phyloP scores from a whole-genome alignment of 176 grass and related monocot genomes.

The Avena insularis region DNA sequence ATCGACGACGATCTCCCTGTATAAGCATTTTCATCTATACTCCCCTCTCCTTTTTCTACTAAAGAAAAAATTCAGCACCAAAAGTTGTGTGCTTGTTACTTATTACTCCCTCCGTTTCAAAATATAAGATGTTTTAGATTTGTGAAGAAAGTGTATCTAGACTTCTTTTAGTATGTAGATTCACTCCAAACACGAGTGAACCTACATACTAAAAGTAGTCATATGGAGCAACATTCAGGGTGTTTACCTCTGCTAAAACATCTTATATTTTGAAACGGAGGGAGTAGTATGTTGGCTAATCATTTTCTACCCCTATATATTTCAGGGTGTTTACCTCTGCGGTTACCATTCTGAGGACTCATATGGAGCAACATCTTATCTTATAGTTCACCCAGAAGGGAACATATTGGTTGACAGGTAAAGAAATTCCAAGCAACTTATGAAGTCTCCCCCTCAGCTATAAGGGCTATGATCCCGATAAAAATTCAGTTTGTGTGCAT shows the following conservation, averaged over 20 bases:
- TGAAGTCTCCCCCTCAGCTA: neutral
- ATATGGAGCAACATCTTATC: slow-evolving; percentile 84
- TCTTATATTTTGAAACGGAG: too few species aligned
- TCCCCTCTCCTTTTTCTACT: neutral
- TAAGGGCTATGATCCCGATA: neutral
- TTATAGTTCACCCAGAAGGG: slow-evolving; percentile 75
- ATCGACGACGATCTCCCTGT: slow-evolving; percentile 65
- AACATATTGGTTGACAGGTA: slow-evolving; percentile 94
- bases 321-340: slow-evolving; percentile 87
- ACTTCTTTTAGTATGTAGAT: too few species aligned
- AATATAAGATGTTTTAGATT: too few species aligned
- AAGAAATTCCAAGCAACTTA: neutral
- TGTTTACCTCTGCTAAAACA: too few species aligned
- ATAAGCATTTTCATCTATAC: neutral
- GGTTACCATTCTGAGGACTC: slow-evolving; percentile 78
- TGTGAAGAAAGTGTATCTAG: too few species aligned
- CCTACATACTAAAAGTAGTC: too few species aligned
- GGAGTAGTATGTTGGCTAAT: neutral
- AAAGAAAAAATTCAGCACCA: neutral
- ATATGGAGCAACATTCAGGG: too few species aligned
- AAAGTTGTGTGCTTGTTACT: neutral
- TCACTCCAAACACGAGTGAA: too few species aligned
- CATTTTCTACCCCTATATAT: neutral
- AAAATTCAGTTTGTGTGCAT: neutral
- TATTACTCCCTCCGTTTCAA: too few species aligned